Evolutionary conservation across 768 basidiomycete species (phyloP).

Genomic region (Russula abietina): DNA sequence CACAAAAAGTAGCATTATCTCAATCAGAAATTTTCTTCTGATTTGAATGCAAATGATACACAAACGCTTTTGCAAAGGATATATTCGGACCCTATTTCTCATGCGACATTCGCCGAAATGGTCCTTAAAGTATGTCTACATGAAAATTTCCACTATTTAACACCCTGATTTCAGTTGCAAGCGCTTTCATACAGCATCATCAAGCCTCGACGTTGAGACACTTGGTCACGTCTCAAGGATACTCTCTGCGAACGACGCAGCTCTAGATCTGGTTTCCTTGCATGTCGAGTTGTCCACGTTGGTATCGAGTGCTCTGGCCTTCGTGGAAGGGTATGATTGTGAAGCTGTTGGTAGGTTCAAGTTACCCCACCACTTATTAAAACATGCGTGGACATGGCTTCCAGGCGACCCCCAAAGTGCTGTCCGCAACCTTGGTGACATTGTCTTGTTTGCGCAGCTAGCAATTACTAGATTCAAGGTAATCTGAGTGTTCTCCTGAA

Average conservation of each 20-base stretch:
- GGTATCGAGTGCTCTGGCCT: slow-evolving; percentile 53
- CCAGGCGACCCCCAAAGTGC: slow-evolving; percentile 82
- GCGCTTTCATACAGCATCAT: slow-evolving; percentile 53
- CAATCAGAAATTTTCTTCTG: slow-evolving; percentile 43
- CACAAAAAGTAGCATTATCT: slow-evolving; percentile 43
- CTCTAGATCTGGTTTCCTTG: slow-evolving; percentile 63
- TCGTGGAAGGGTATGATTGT: slow-evolving; percentile 70
- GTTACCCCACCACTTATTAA: not conserved
- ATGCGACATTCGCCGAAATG: slow-evolving; percentile 54
- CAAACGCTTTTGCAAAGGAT: slow-evolving; percentile 17
- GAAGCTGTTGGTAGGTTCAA: slow-evolving; percentile 64
- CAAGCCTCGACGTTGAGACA: slow-evolving; percentile 56
- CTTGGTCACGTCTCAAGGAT: slow-evolving; percentile 66
- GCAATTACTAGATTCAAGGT: slow-evolving; percentile 62
- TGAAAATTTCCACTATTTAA: not conserved
- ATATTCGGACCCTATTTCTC: slow-evolving; percentile 25
- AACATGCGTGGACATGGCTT: not conserved
- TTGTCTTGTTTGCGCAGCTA: slow-evolving; percentile 71
- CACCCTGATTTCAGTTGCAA: slow-evolving; percentile 29
- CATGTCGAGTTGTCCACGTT: slow-evolving; percentile 61
- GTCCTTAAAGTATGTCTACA: slow-evolving; percentile 47
- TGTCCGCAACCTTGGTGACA: slow-evolving; percentile 67
- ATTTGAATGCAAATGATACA: slow-evolving; percentile 12
- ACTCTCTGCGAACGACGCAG: slow-evolving; percentile 50
- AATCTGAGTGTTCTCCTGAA: slow-evolving; percentile 19